Evolutionary conservation across 352 stramenopile genomes (phyloP).

Genomic region (Phytophthora macrochlamydospora): DNA sequence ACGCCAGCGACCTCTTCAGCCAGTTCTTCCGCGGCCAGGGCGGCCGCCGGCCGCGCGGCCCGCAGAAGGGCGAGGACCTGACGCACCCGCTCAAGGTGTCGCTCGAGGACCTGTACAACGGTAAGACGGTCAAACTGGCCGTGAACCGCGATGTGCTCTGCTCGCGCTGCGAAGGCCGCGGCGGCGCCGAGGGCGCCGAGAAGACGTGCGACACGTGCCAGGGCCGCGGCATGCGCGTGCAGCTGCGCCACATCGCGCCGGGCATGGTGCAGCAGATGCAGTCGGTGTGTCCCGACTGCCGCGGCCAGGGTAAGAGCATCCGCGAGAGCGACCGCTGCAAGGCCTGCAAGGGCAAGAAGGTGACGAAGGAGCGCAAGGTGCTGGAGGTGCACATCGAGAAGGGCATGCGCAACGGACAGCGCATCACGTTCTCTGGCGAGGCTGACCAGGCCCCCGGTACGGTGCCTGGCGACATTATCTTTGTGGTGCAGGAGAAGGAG

Average conservation of each 20-base stretch:
- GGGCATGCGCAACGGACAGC: constrained; percentile 97
- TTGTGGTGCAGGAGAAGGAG: constrained; percentile 98
- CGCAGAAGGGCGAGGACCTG: constrained; percentile 96
- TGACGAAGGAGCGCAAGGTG: constrained; percentile 97
- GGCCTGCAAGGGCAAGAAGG: constrained; percentile 93
- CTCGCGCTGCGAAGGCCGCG: constrained; percentile 82
- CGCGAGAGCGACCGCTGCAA: constrained; percentile 95
- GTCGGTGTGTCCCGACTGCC: constrained; percentile 93
- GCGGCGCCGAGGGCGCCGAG: constrained; percentile 93
- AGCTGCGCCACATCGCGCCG: constrained; percentile 96
- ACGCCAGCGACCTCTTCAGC: constrained; percentile 94
- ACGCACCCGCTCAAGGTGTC: constrained; percentile 96
- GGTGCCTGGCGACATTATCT: constrained; percentile 95
- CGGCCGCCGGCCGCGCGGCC: constrained; percentile 71
- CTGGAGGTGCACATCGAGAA: constrained; percentile 99
- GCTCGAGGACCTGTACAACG: constrained; percentile 99
- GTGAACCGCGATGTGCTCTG: constrained; percentile 96
- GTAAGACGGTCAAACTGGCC: constrained; percentile 98
- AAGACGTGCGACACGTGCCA: constrained; percentile 95
- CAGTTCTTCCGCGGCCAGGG: constrained; percentile 96
- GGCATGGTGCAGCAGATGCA: constrained; percentile 99
- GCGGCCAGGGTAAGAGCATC: constrained; percentile 94
- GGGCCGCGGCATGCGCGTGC: constrained; percentile 94
- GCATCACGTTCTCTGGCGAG: constrained; percentile 97
- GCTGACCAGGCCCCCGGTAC: constrained; percentile 95